Evolutionary conservation across 1,284 basidiomycete species (phyloP).

Genomic region (Cerioporus squamosus): DNA sequence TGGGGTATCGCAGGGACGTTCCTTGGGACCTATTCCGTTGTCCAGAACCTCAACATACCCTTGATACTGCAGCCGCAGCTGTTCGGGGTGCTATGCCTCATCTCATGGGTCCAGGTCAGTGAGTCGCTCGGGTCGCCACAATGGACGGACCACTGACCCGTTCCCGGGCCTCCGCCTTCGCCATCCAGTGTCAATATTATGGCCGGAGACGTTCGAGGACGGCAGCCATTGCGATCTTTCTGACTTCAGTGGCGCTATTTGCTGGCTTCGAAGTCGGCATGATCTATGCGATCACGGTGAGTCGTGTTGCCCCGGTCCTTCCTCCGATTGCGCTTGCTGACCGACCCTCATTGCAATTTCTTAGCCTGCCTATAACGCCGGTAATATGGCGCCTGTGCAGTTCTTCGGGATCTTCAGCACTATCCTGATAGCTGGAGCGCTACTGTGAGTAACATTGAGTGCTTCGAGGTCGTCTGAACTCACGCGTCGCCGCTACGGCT

Average conservation of each 20-base stretch:
- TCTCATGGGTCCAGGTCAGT: constrained; percentile 70
- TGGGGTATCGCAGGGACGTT: constrained; percentile 71
- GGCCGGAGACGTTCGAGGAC: constrained; percentile 42
- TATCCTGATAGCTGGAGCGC: constrained; percentile 60
- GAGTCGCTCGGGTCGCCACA: not conserved
- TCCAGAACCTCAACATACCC: constrained; percentile 74
- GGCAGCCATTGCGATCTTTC: constrained; percentile 36
- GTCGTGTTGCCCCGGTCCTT: constrained; percentile 12
- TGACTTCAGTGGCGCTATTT: constrained; percentile 47
- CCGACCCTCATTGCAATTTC: not conserved
- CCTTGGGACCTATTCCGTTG: constrained; percentile 71
- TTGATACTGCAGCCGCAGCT: constrained; percentile 78
- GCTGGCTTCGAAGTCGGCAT: constrained; percentile 66
- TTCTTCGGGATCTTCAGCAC: constrained; percentile 72
- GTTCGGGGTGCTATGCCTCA: constrained; percentile 63
- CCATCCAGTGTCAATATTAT: constrained; percentile 65
- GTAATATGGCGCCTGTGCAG: constrained; percentile 50
- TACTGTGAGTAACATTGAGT: constrained; percentile 47
- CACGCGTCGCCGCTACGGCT: not conserved
- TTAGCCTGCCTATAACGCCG: constrained; percentile 49
- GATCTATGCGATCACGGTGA: constrained; percentile 58
- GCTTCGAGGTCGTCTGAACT: not conserved
- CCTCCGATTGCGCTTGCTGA: not conserved
- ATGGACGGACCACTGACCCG: not conserved
- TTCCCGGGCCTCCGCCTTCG: not conserved